These are phyloP conservation scores for Cryptococcus sp. DNA, from an alignment of 1,284 basidiomycete species.

Conservation along the genomic window DNA sequence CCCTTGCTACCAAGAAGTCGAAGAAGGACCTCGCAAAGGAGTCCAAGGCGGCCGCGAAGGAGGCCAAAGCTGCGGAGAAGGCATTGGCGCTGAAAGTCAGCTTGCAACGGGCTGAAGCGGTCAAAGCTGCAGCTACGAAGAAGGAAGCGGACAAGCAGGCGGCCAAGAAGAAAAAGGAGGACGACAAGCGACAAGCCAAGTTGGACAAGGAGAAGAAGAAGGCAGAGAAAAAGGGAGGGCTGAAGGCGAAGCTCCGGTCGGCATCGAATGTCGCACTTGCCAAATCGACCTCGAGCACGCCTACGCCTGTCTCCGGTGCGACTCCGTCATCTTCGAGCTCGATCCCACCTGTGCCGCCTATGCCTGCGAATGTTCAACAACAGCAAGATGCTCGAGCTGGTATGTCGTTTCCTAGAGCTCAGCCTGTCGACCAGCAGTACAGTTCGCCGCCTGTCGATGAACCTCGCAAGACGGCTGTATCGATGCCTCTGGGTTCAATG, in stretches of 20 bases:
- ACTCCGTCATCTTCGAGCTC: not conserved
- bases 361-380: not conserved
- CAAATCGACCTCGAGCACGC: slow-evolving; percentile 3
- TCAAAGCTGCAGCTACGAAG: slow-evolving; percentile 17
- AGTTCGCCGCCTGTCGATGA: not conserved
- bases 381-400: not conserved
- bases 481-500: slow-evolving; percentile 8
- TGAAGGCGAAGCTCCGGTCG: slow-evolving; percentile 11
- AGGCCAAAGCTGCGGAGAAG: slow-evolving; percentile 25
- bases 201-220: slow-evolving; percentile 11
- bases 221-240: slow-evolving; percentile 15
- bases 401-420: slow-evolving; percentile 8
- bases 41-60: slow-evolving; percentile 39
- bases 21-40: slow-evolving; percentile 72
- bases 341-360: not conserved
- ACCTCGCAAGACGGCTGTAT: slow-evolving; percentile 2
- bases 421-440: slow-evolving; percentile 1
- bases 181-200: slow-evolving; percentile 11
- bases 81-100: slow-evolving; percentile 19
- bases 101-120: slow-evolving; percentile 18
- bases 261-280: not conserved
- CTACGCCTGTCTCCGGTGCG: not conserved
- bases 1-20: slow-evolving; percentile 50
- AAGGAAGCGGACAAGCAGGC: slow-evolving; percentile 23
- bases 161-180: slow-evolving; percentile 18